Evolutionary conservation across 768 basidiomycete genomes (phyloP), one percentile per base, ranked within the genome.

Genomic region (Coprinellus micaceus): DNA sequence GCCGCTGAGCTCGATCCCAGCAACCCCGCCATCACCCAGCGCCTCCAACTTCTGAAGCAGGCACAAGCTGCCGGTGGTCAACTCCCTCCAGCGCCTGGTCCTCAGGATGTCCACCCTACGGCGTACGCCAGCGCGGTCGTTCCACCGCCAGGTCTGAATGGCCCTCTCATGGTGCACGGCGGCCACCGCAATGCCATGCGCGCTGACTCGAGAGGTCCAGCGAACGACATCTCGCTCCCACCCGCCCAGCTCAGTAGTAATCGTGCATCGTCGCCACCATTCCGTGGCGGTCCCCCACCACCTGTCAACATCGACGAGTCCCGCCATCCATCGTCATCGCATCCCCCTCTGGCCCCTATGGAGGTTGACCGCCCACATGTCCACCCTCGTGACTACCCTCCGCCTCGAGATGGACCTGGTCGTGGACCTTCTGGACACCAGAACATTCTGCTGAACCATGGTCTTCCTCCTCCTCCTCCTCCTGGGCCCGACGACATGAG

Each of bases 81-180:
- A 48, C 73, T 94, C 6, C 93, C 89, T 43, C 88, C 91, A 40
- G 91, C 94, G 6, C 95, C 95, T 39, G 88, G 89, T 1, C 94
- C 95, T 4, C 91, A 95, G 62, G 95, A 98, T 63, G 95, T 98
- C 0, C 95, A 98, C 64, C 95, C 95, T 1, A 96, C 93, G 2
- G 93, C 93, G 4, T 98, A 97, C 63, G 90, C 91, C 0, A 89
- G 84, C 58, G 81, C 86, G 0, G 82, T 87, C 22, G 81, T 86
- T 1, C 87, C 86, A 12, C 87, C 89, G 25, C 82, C 83, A 1
- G 83, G 85, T 6, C 74, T 91, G 13, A 75, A 75, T 7, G 89
- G 89, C 0, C 75, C 89, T 21, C 70, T 88, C 51, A 62, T 90
- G 25, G 82, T 86, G 61, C 73, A 82, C 12, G 72, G 72, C 24